phyloP scores from a whole-genome alignment of 306 rosid species.

The Malus sylvestris region DNA sequence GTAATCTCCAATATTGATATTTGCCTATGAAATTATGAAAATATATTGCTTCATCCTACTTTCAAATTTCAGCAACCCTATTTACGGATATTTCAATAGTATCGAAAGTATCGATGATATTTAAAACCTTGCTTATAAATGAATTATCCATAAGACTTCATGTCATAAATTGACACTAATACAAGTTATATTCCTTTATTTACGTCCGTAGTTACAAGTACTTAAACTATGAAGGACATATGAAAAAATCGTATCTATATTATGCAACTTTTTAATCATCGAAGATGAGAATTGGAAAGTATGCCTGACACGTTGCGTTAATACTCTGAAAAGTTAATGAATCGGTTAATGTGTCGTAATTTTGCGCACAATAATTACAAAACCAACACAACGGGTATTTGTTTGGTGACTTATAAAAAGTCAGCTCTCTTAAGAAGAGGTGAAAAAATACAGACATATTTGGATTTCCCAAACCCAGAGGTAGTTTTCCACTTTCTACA shows the following conservation, averaged over 20 bases:
- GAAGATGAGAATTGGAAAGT: background rate
- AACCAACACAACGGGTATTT: fast-evolving
- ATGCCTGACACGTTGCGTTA: background rate
- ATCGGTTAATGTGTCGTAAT: background rate
- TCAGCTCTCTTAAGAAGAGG: background rate
- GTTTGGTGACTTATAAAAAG: background rate
- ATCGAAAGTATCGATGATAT: background rate
- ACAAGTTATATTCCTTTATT: too few relatives aligned
- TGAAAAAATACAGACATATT: background rate
- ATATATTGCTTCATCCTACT: background rate
- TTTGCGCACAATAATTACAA: background rate
- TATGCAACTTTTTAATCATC: background rate
- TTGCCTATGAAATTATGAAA: background rate
- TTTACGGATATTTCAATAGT: background rate
- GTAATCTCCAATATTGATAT: too few relatives aligned
- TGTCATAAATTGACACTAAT: too few relatives aligned
- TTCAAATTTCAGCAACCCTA: background rate
- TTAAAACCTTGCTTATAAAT: background rate
- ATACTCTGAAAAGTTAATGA: background rate
- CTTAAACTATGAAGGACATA: background rate
- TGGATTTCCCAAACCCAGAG: background rate
- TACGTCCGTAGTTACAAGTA: background rate
- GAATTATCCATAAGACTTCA: background rate
- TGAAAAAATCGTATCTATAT: too few relatives aligned
- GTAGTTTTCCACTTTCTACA: background rate